Base-by-base conservation (phyloP, 208 protist genomes). In the Acanthamoeba royreba region DNA sequence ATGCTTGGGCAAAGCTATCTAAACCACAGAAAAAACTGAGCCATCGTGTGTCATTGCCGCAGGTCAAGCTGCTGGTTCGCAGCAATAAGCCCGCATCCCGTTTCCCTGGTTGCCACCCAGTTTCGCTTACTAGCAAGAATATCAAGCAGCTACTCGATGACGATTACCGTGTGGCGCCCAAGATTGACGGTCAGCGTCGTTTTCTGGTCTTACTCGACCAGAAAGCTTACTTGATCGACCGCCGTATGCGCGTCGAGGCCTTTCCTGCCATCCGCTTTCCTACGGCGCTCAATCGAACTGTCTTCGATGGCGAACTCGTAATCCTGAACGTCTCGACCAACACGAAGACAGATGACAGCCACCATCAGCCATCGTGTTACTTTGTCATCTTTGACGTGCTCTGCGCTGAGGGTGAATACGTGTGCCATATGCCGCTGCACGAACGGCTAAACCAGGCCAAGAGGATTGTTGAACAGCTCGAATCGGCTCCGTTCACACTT, bases 401-500 rank as follows among this genome's bases (percentile, higher is more conserved):
- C 43, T 83, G 72, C 25, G 72, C 72, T 45, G 72, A 83, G 43
- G 72, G 72, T 28, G 72, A 83, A 9, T 53, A 83, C 25, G 72
- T 83, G 72, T 83, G 72, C 72, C 72, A 83, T 45, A 83, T 83
- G 72, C 72, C 72, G 42, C 42, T 83, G 42, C 72, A 83, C 72
- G 72, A 83, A 15, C 72, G 72, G 38, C 72, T 83, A 38, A 52
- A 83, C 72, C 72, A 53, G 72, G 43, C 72, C 72, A 83, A 83
- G 72, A 38, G 43, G 25, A 31, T 83, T 45, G 38, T 52, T 45
- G 72, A 83, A 3, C 25, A 38, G 72, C 17, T 83, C 42, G 72
- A 83, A 28, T 17, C 43, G n/a, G 38, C 72, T 11, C 72, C 72
- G 17, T 83, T 83, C 72, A 28, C n/a, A 45, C 72, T 83, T 45